phyloP scores from a whole-genome alignment of 768 basidiomycete species.

The Lactarius sp. region DNA sequence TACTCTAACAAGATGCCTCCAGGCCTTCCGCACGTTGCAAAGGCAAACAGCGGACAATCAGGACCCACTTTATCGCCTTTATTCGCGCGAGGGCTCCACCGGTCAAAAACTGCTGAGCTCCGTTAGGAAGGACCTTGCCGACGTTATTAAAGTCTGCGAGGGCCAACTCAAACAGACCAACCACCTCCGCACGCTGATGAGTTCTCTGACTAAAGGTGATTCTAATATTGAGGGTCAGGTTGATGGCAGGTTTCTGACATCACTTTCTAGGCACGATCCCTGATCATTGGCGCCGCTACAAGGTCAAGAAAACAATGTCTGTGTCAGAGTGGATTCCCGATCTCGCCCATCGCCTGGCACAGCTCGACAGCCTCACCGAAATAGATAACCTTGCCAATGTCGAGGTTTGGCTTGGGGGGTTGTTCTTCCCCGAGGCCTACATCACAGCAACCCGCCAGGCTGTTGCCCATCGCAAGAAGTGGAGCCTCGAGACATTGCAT shows the following conservation, averaged over 20 bases:
- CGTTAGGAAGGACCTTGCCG: slow-evolving; percentile 74
- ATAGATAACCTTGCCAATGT: slow-evolving; percentile 61
- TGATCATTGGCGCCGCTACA: slow-evolving; percentile 83
- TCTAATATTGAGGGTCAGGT: slow-evolving; percentile 5
- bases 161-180: slow-evolving; percentile 94
- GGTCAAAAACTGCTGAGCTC: slow-evolving; percentile 73
- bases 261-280: slow-evolving; percentile 72
- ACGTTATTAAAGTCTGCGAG: slow-evolving; percentile 79
- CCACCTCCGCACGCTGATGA: slow-evolving; percentile 88
- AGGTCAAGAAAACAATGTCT: slow-evolving; percentile 75
- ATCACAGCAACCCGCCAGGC: slow-evolving; percentile 93
- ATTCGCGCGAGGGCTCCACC: slow-evolving; percentile 80
- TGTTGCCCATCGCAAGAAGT: slow-evolving; percentile 88
- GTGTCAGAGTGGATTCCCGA: slow-evolving; percentile 85
- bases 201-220: slow-evolving; percentile 81
- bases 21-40: slow-evolving; percentile 62
- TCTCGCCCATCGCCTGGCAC: slow-evolving; percentile 72
- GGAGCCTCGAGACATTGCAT: slow-evolving; percentile 87
- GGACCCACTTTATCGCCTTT: slow-evolving; percentile 86
- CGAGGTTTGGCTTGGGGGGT: slow-evolving; percentile 87
- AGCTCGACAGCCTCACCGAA: slow-evolving; percentile 68
- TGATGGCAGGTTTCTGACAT: slow-evolving; percentile 22
- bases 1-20: slow-evolving; percentile 21
- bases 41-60: slow-evolving; percentile 65
- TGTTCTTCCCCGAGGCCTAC: slow-evolving; percentile 97